Percentiles rank a stretch among this genome's conserved stretches.
Evolutionary conservation across 1,139 yeast species (phyloP).

Genomic region (Candida sanyaensis): DNA sequence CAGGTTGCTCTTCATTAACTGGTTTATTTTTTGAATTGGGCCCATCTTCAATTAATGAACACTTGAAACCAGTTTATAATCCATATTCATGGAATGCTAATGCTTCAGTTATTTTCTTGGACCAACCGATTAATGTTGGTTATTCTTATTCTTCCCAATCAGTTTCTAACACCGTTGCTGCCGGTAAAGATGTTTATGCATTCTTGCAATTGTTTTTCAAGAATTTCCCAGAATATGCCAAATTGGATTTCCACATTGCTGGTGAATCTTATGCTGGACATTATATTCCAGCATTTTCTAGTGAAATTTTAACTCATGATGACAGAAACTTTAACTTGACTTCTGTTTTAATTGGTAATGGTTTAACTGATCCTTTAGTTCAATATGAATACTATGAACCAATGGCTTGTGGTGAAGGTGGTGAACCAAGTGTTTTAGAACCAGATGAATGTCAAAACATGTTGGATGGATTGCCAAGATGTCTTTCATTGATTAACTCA

Average conservation of each 20-base stretch:
- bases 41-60: conserved; percentile 38
- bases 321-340: conserved; percentile 83
- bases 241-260: conserved; percentile 81
- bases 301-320: conserved; percentile 75
- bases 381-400: conserved; percentile 91
- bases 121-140: conserved; percentile 58
- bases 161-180: conserved; percentile 79
- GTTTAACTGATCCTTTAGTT: conserved; percentile 88
- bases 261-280: conserved; percentile 99
- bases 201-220: conserved; percentile 87
- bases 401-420: conserved; percentile 98
- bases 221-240: conserved; percentile 82
- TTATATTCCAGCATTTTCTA: conserved; percentile 91
- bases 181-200: conserved; percentile 91
- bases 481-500: conserved; percentile 73
- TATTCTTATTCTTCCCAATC: conserved; percentile 71
- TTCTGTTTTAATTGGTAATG: conserved; percentile 93
- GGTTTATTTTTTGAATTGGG: conserved; percentile 49
- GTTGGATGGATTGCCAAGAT: conserved; percentile 75
- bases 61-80: conserved; percentile 38
- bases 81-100: conserved; percentile 47
- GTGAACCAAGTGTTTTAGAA: conserved; percentile 75
- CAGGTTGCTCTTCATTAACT: conserved; percentile 47
- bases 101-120: conserved; percentile 48
- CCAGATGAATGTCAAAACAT: conserved; percentile 81